Base-by-base conservation (phyloP, 495 filamentous ascomycete species). In the Hyaloscypha finlandica region DNA sequence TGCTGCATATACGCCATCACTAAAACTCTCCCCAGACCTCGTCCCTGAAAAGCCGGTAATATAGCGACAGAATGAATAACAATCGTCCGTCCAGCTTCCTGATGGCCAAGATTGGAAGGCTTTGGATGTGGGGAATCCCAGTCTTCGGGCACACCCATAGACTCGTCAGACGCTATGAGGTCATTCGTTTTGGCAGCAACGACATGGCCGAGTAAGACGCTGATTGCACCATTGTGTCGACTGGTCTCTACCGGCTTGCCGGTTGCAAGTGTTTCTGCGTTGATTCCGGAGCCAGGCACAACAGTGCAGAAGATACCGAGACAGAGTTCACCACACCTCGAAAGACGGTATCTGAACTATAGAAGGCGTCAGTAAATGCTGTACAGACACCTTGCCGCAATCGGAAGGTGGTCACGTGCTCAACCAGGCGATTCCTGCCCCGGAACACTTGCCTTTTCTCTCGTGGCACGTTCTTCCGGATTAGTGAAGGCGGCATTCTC, bases 61-160 rank as follows among this genome's bases (percentile, higher is more conserved):
- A 97, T 89, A 19, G 90, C 91, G 1, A 97, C 80, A 0, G 91
- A 94, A 74, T 97, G 94, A 42, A 97, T 74, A 22, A 85, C 90
- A 61, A 98, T 79, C 3, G 92, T 95, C 42, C 85, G 71, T 37
- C 93, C 93, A 3, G 75, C 74, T 64, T 93, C 90, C 60, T 90
- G 84, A 74, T 97, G 91, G 14, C 84, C 83, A 22, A 81, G 65
- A 11, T 71, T 57, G 2, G 77, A 67, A 0, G 72, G 68, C 58
- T 69, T 71, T 51, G 72, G 72, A 65, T 69, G 68, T 4, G 55
- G 66, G 8, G 76, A 76, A 59, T 81, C 78, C 88, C 89, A 93
- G 70, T 91, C 83, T 55, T 75, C 73, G 1, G 92, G 91, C 51
- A 88, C 79, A 32, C 81, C 84, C 93, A 97, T 97, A 63, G 89